Percentiles rank a stretch among this genome's conserved stretches.
Conservation (phyloP, 177 flowering plant genomes). For the Vitis hybrid region DNA sequence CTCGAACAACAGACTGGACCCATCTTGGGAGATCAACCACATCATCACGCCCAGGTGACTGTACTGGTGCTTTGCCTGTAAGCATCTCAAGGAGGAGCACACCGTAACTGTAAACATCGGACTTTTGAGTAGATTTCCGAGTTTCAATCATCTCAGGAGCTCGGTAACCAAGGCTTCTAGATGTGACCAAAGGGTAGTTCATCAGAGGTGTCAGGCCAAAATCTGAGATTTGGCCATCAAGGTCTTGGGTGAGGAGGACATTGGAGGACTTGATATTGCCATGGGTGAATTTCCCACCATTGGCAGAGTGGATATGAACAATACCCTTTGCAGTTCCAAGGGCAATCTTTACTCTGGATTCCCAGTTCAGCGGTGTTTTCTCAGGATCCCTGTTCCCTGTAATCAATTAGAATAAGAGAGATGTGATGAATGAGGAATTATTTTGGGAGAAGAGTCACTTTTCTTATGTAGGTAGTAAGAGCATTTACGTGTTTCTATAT, state of each 20-base stretch:
- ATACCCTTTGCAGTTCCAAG: constrained; percentile 38
- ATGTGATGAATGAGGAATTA: not conserved
- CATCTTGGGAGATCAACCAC: constrained; percentile 55
- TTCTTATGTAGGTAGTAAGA: not conserved
- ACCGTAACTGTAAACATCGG: constrained; percentile 67
- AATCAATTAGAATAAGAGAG: not conserved
- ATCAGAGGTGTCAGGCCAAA: constrained; percentile 32
- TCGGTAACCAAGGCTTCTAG: constrained; percentile 26
- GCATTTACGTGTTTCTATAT: not conserved
- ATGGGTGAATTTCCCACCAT: constrained; percentile 32
- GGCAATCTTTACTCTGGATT: constrained; percentile 28
- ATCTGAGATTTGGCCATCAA: constrained; percentile 32
- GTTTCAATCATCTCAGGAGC: constrained; percentile 34
- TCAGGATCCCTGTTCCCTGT: constrained; percentile 28
- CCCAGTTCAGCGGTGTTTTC: constrained; percentile 32
- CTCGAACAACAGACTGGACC: constrained; percentile 52
- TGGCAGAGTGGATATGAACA: constrained; percentile 33
- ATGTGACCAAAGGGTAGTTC: constrained; percentile 12
- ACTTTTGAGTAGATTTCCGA: constrained; percentile 27
- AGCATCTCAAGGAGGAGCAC: constrained; percentile 62
- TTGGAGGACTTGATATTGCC: constrained; percentile 51
- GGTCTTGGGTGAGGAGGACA: constrained; percentile 28
- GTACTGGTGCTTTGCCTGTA: constrained; percentile 48
- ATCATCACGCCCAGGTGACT: constrained; percentile 41
- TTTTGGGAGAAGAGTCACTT: not conserved